phyloP scores from a whole-genome alignment of 139 green algal species.

The Prasinococcaceae sp. region DNA sequence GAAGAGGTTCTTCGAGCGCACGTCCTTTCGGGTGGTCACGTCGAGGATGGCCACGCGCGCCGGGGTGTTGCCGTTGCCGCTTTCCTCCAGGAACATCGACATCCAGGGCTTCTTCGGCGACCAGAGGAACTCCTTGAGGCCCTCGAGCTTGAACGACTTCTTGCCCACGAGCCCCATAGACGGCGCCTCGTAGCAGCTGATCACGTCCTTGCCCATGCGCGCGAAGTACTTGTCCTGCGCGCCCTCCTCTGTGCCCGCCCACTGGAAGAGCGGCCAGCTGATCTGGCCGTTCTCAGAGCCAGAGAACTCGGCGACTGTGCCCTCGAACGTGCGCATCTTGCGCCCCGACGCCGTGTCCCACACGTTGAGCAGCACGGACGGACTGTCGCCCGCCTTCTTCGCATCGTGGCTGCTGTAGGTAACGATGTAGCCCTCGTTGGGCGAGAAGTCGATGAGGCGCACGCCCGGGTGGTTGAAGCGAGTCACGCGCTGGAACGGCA shows the following conservation, averaged over 20 bases:
- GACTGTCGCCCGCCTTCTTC: constrained; percentile 38
- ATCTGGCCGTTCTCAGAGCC: constrained; percentile 38
- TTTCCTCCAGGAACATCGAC: constrained; percentile 67
- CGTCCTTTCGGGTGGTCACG: constrained; percentile 58
- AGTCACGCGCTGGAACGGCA: constrained; percentile 7
- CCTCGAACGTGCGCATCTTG: constrained; percentile 49
- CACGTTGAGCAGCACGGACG: constrained; percentile 46
- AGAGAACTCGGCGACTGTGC: constrained; percentile 52
- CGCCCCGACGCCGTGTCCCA: constrained; percentile 55
- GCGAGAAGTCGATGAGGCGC: constrained; percentile 71
- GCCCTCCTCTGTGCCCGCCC: constrained; percentile 66
- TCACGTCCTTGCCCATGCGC: constrained; percentile 48
- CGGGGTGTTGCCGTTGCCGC: constrained; percentile 50
- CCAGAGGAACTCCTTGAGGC: constrained; percentile 83
- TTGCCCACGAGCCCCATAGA: constrained; percentile 69
- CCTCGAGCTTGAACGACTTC: constrained; percentile 77
- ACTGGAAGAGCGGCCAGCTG: constrained; percentile 84
- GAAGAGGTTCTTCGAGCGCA: constrained; percentile 96
- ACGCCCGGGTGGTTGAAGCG: constrained; percentile 21
- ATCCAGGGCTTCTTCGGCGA: constrained; percentile 69
- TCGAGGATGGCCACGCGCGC: constrained; percentile 44
- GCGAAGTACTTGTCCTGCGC: constrained; percentile 69
- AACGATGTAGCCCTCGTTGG: constrained; percentile 73
- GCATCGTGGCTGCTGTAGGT: constrained; percentile 55
- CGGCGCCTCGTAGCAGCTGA: constrained; percentile 65